Base-by-base conservation (phyloP, 1,139 yeast species). In the Entelexis sorbosivorans region DNA sequence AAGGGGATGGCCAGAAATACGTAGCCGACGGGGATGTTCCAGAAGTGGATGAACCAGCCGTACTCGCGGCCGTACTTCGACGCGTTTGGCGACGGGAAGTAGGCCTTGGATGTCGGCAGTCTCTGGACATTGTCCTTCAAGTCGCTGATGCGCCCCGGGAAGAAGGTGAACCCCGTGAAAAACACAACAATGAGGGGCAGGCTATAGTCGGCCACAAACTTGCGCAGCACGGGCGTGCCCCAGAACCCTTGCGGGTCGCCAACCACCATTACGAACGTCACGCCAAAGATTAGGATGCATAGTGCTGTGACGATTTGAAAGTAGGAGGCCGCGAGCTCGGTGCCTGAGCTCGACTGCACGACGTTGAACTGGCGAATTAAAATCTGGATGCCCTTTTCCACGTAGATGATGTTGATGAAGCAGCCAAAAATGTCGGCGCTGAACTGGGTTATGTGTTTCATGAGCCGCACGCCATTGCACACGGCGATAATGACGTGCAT, bases 381-480 rank as follows among this genome's bases (percentile, higher is more conserved):
- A 36, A 91, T 83, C 64, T 87, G 93, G 17, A 89, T 78, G 0
- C 96, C 97, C 64, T 91, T 91, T 63, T 87, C 89, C 48, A 88
- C 73, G 69, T 91, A 91, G n/a, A 91, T 86, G 29, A 87, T 73
- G 63, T 88, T 85, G 59, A 87, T 91, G 67, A 89, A 91, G 56
- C 87, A 76, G 1, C 97, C 98, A 73, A 91, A 91, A 11, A 87
- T 87, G 59, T 89, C 95, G 66, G 97, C 91, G 6, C 95, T 86
- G 64, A 79, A 91, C 53, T 78, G 71, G 2, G 95, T 83, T 35
- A 91, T 86, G 59, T 77, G 82, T 58, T 78, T 77, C 66, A 89
- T 70, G 52, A 78, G 79, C 50, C 80, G 74, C 38, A 86, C 84
- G 62, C 78, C 71, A 65, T 91, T 91, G 50, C 77, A 71, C 2